Evolutionary conservation across 345 rosid genomes (phyloP).

Genomic region (Sisymbrium altissimum): DNA sequence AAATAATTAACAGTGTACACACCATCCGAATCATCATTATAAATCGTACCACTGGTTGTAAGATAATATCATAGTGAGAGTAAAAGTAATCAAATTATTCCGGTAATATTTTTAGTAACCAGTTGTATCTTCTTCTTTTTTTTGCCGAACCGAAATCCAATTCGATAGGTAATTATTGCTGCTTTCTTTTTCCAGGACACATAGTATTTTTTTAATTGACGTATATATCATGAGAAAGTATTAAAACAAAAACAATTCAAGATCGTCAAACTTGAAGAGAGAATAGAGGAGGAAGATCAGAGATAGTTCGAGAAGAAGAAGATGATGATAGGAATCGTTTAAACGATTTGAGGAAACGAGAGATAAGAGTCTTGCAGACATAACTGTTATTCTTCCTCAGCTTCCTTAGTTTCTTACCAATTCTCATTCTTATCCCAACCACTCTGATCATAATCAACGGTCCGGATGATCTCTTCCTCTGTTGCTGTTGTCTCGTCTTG

Average conservation of each 20-base stretch:
- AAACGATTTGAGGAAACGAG: conserved; percentile 32
- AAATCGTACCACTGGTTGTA: neutral
- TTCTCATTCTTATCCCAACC: conserved; percentile 53
- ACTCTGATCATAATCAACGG: conserved; percentile 55
- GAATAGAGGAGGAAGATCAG: conserved; percentile 37
- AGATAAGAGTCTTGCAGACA: conserved; percentile 22
- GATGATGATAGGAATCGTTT: conserved; percentile 19
- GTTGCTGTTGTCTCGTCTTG: conserved; percentile 13
- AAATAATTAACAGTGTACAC: neutral
- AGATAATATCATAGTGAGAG: neutral
- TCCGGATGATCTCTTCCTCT: conserved; percentile 32
- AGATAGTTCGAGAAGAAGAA: conserved; percentile 26
- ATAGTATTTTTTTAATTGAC: neutral
- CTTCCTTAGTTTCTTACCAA: conserved; percentile 66
- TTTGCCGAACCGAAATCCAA: neutral
- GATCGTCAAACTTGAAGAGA: conserved; percentile 31
- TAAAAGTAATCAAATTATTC: neutral
- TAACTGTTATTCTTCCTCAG: conserved; percentile 47
- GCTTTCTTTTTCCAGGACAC: neutral
- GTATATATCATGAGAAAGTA: neutral
- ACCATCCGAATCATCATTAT: neutral
- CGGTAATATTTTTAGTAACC: neutral
- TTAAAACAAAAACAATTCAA: conserved; percentile 1
- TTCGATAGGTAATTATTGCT: neutral
- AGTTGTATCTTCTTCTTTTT: neutral